A percentile compares a stretch with the other conserved stretches of the same genome.
Evolutionary conservation across 2,329 filamentous ascomycete genomes (phyloP).

Genomic region (Nemania bipapillata): DNA sequence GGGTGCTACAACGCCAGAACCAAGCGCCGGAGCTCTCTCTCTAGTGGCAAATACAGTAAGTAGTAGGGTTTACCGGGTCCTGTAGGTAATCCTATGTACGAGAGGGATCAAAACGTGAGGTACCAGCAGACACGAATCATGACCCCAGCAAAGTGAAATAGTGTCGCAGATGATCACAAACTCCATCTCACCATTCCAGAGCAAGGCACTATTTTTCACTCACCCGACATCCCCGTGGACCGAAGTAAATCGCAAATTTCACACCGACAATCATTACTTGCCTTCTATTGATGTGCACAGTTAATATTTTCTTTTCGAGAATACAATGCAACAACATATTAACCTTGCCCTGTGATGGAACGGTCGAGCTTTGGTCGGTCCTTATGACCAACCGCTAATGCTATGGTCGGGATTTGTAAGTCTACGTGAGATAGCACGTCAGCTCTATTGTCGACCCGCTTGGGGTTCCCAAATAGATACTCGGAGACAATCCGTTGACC

Average conservation of each 20-base stretch:
- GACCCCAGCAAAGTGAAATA: slow-evolving; percentile 31
- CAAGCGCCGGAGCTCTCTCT: slow-evolving; percentile 6
- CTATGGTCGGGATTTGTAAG: slow-evolving; percentile 13
- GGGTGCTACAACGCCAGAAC: slow-evolving; percentile 10
- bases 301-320: neutral
- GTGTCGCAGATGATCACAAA: slow-evolving; percentile 28
- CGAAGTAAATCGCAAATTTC: slow-evolving; percentile 17
- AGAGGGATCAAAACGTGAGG: slow-evolving; percentile 25
- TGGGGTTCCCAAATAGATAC: slow-evolving; percentile 2
- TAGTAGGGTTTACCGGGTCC: neutral
- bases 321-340: neutral
- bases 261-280: slow-evolving; percentile 25
- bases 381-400: slow-evolving; percentile 5
- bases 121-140: slow-evolving; percentile 35
- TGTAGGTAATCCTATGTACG: slow-evolving; percentile 15
- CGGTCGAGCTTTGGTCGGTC: slow-evolving; percentile 12
- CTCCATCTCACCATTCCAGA: slow-evolving; percentile 25
- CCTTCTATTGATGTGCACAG: neutral
- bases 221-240: slow-evolving; percentile 15
- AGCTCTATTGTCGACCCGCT: slow-evolving; percentile 23
- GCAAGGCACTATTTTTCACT: slow-evolving; percentile 12
- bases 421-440: slow-evolving; percentile 29
- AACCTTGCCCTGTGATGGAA: slow-evolving; percentile 7
- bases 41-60: slow-evolving; percentile 17
- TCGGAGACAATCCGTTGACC: no score